Evolutionary conservation across 1,284 basidiomycete genomes (phyloP), one percentile per base, ranked within the genome.

Genomic region (Leccinum cinnamomeum): DNA sequence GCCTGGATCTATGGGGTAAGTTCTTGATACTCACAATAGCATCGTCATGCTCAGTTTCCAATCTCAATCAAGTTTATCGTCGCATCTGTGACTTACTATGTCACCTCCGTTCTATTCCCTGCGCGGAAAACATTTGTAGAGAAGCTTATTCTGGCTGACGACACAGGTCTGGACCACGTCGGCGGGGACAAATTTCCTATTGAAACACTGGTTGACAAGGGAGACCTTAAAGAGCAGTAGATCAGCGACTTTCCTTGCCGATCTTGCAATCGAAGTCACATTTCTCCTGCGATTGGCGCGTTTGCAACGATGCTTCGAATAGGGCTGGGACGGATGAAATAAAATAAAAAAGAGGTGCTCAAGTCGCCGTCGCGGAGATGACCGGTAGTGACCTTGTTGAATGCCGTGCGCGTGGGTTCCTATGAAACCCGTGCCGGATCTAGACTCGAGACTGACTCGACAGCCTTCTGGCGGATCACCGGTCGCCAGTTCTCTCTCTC

Each of bases 1-100:
- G 85, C 86, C 5, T 91, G 88, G 85, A 66, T 90, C 8, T 89
- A 85, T 62, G 88, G 89, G 37, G 88, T 90, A 74, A 64, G 85
- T 64, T 33, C 14, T 55, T 12, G 35, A n/a, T 28, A 12, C 16
- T 5, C 23, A 39, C 50, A 53, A 11, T 35, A 2, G 3, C 30
- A 59, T 16, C 37, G 5, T n/a, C 37, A 20, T 20, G 20, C 64
- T 50, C 58, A 77, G 73, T 79, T 76, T 65, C 73, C 67, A 58
- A 70, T 55, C 7, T 2, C 5, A 51, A 33, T 46, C 37, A 62
- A 82, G 79, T 81, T 83, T 65, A 70, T 74, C 25, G 70, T 78
- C 1, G 75, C 82, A 2, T 76, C 76, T 2, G 58, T 65, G 33
- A 75, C 87, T 18, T 87, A 85, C 71, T 83, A 81, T 64, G 57